Base-by-base conservation (phyloP, 208 protist species). In the Acanthamoeba lenticulata region DNA sequence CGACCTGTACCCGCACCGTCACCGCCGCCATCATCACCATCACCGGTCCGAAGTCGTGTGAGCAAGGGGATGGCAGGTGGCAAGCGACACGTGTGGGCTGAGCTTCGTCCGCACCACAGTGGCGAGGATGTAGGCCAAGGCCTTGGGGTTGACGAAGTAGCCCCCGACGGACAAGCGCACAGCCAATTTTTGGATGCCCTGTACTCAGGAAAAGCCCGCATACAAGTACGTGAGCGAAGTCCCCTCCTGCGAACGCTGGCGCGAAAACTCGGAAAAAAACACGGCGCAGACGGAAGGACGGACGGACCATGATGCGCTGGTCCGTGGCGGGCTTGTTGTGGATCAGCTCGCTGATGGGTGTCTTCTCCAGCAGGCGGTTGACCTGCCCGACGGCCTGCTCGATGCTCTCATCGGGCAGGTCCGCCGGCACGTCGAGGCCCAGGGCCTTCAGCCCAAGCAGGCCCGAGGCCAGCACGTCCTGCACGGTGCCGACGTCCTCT, bases 1-100 rank as follows among this genome's bases (percentile, higher is more conserved):
- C n/a, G 19, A 91, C 52, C 85, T 89, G 77, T 3, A 55, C 27
- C 45, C n/a, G n/a, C n/a, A n/a, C n/a, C n/a, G n/a, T n/a, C n/a
- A n/a, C n/a, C n/a, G n/a, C n/a, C n/a, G n/a, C n/a, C n/a, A n/a
- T 38, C 27, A n/a, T n/a, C 34, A 40, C 2, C 1, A 42, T 29
- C 2, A 47, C 17, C 34, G 40, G 19, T 29, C 62, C 13, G 32
- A 90, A 24, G 2, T 1, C 2, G n/a, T 36, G 32, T n/a, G 36
- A 90, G n/a, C n/a, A n/a, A n/a, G n/a, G n/a, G n/a, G n/a, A n/a
- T n/a, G n/a, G n/a, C n/a, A n/a, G n/a, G n/a, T n/a, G n/a, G n/a
- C n/a, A n/a, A n/a, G n/a, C n/a, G n/a, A n/a, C n/a, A n/a, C n/a
- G n/a, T n/a, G n/a, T n/a, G n/a, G n/a, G n/a, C n/a, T n/a, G 6